These are phyloP conservation scores for Vachellia pachyceras DNA, from an alignment of 306 rosid genomes.

Conservation along the genomic window DNA sequence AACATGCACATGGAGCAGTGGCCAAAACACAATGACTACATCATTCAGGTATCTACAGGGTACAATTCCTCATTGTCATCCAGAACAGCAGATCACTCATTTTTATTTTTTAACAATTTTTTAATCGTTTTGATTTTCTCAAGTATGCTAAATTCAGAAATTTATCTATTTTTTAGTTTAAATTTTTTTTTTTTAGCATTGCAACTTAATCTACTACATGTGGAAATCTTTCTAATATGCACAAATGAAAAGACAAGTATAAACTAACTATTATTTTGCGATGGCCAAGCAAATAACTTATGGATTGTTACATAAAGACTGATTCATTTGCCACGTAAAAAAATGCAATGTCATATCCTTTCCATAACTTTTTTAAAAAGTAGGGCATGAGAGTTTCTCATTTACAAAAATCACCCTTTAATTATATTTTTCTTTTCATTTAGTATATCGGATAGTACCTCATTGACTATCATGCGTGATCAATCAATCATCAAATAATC, in stretches of 20 bases:
- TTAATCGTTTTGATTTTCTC: background rate
- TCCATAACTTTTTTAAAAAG: background rate
- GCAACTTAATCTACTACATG: background rate
- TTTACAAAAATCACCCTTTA: background rate
- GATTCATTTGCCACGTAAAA: background rate
- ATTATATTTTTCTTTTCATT: background rate
- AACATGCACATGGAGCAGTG: background rate
- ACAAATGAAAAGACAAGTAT: background rate
- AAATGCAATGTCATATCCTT: background rate
- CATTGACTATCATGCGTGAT: background rate
- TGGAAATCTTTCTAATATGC: background rate
- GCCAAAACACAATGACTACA: background rate
- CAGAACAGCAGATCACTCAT: background rate
- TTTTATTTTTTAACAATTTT: background rate
- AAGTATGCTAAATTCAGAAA: background rate
- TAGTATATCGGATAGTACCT: background rate
- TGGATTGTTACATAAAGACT: background rate
- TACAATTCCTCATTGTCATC: background rate
- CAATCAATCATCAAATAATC: background rate
- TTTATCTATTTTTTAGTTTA: background rate
- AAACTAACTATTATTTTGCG: background rate
- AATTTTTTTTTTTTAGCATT: background rate
- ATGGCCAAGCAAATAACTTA: slow-evolving; percentile 7
- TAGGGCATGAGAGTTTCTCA: background rate
- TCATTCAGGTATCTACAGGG: background rate